phyloP scores from a whole-genome alignment of 2,329 filamentous ascomycete genomes.

The Cytospora leucostoma region DNA sequence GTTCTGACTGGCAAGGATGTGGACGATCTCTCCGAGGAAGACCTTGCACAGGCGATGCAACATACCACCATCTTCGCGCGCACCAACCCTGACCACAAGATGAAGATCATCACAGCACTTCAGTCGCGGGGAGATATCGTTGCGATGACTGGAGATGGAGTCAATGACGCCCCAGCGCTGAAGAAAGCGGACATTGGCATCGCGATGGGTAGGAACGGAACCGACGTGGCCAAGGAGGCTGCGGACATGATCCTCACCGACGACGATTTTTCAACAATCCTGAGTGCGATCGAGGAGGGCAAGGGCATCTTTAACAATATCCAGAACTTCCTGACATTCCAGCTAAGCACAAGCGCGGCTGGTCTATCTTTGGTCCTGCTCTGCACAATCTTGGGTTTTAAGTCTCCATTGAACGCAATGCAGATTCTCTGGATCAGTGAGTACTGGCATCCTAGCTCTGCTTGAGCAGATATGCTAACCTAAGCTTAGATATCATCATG shows the following conservation, averaged over 20 bases:
- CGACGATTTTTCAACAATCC: slow-evolving; percentile 87
- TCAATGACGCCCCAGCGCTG: slow-evolving; percentile 94
- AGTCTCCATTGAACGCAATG: slow-evolving; percentile 97
- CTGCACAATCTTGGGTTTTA: slow-evolving; percentile 90
- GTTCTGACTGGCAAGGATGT: slow-evolving; percentile 89
- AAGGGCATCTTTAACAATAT: slow-evolving; percentile 99
- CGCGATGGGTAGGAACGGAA: slow-evolving; percentile 92
- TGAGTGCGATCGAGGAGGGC: slow-evolving; percentile 95
- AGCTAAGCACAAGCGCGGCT: slow-evolving; percentile 94
- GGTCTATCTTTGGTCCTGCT: slow-evolving; percentile 88
- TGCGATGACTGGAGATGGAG: slow-evolving; percentile 97
- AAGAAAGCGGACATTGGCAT: slow-evolving; percentile 99
- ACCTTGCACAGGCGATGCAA: slow-evolving; percentile 81
- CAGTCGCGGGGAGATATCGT: slow-evolving; percentile 94
- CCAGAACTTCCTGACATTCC: slow-evolving; percentile 98
- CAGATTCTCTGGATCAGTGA: slow-evolving; percentile 99
- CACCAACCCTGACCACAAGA: slow-evolving; percentile 95
- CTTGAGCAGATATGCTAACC: slow-evolving; percentile 14
- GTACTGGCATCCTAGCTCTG: slow-evolving; percentile 37
- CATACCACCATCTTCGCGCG: slow-evolving; percentile 93
- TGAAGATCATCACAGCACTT: slow-evolving; percentile 92
- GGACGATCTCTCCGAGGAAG: slow-evolving; percentile 85
- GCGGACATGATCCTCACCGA: slow-evolving; percentile 92
- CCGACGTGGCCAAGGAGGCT: slow-evolving; percentile 94
- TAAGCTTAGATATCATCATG: slow-evolving; percentile 87